Conservation (phyloP, 192 early-diverging fungal species). For the Coemansia sp. region DNA sequence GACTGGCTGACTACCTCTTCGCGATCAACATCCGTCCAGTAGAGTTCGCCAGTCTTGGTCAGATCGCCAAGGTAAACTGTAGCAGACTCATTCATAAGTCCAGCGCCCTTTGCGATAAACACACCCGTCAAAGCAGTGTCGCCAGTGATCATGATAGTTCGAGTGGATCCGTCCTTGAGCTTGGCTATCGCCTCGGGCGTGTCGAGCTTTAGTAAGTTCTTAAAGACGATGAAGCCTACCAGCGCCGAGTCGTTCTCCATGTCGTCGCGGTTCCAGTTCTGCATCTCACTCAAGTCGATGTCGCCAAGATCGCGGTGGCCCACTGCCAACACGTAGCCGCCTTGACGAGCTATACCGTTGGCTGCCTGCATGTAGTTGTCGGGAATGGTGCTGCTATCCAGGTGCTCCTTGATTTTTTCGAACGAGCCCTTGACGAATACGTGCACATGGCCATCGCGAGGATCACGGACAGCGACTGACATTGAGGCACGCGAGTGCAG, state of each 20-base stretch:
- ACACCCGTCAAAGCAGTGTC: constrained; percentile 76
- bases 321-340: constrained; percentile 74
- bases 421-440: constrained; percentile 64
- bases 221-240: constrained; percentile 69
- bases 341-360: constrained; percentile 59
- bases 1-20: constrained; percentile 33
- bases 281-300: constrained; percentile 44
- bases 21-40: constrained; percentile 63
- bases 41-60: constrained; percentile 36
- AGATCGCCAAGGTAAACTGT: constrained; percentile 57
- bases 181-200: constrained; percentile 65
- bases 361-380: constrained; percentile 57
- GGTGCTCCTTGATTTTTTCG: constrained; percentile 57
- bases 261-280: constrained; percentile 53
- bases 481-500: constrained; percentile 68
- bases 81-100: constrained; percentile 42
- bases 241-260: constrained; percentile 61
- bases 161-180: constrained; percentile 67
- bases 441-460: constrained; percentile 51
- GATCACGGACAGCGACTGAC: constrained; percentile 63
- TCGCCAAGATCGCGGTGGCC: constrained; percentile 57
- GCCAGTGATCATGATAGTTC: constrained; percentile 82
- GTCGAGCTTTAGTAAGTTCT: constrained; percentile 75
- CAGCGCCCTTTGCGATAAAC: constrained; percentile 64
- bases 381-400: constrained; percentile 55